phyloP scores from a whole-genome alignment of 2,329 filamentous ascomycete genomes.

The Aspergillus pseudonomiae region DNA sequence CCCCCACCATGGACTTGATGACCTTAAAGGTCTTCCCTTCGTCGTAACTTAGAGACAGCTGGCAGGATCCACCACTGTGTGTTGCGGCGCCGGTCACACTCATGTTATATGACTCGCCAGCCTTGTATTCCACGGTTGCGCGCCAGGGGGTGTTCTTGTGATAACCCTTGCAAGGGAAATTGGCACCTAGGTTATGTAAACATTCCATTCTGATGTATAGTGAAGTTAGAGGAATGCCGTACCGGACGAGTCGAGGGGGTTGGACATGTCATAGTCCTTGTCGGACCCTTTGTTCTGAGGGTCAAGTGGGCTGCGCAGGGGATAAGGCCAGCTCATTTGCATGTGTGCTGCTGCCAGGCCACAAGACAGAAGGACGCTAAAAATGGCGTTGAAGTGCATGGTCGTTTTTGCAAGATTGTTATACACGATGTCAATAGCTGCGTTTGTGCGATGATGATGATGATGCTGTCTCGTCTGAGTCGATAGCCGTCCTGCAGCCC shows the following conservation, averaged over 20 bases:
- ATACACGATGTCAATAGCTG: neutral
- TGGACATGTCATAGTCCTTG: conserved; percentile 69
- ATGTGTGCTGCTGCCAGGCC: conserved; percentile 45
- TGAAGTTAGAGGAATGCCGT: neutral
- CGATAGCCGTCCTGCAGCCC: neutral
- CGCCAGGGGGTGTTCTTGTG: conserved; percentile 51
- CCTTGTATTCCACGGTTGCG: conserved; percentile 60
- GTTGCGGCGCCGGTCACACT: conserved; percentile 61
- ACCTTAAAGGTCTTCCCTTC: conserved; percentile 68
- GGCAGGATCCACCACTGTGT: conserved; percentile 72
- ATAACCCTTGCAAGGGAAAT: conserved; percentile 75
- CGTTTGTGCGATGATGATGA: neutral
- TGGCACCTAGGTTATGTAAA: conserved; percentile 41
- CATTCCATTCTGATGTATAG: neutral
- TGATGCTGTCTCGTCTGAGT: neutral
- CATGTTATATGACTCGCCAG: conserved; percentile 64
- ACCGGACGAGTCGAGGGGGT: conserved; percentile 58
- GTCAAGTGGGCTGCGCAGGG: conserved; percentile 51
- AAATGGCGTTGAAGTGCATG: conserved; percentile 8
- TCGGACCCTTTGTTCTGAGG: conserved; percentile 42
- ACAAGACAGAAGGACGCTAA: neutral
- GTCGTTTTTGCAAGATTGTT: neutral
- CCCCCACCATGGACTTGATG: conserved; percentile 61
- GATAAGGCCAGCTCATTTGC: conserved; percentile 55
- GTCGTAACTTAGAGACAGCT: conserved; percentile 72